Conservation (phyloP, 768 basidiomycete species). For the Cytidiella melzeri region DNA sequence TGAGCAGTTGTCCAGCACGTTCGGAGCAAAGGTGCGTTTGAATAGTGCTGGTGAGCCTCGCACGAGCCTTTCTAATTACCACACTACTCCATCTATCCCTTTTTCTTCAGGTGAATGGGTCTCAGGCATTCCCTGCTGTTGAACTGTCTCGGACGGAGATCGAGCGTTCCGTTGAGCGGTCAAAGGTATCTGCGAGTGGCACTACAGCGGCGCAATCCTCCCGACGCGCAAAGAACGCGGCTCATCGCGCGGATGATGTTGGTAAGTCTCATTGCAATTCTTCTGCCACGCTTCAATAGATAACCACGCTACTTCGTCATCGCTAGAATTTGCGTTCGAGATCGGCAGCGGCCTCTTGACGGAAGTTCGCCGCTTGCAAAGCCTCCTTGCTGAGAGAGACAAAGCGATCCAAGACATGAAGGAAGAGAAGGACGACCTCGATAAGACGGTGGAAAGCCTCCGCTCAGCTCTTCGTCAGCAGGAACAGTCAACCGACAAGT, state of each 20-base stretch:
- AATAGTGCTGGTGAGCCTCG: not conserved
- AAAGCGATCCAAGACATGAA: conserved; percentile 88
- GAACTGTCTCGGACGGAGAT: conserved; percentile 52
- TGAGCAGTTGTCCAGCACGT: conserved; percentile 62
- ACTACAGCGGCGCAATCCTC: conserved; percentile 79
- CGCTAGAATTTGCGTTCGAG: conserved; percentile 96
- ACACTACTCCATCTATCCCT: not conserved
- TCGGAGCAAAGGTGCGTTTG: conserved; percentile 55
- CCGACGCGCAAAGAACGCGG: conserved; percentile 85
- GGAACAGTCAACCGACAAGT: conserved; percentile 78
- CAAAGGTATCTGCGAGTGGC: conserved; percentile 48
- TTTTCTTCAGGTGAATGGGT: conserved; percentile 34
- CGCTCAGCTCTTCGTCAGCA: conserved; percentile 69
- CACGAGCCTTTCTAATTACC: not conserved
- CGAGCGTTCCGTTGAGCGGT: conserved; percentile 41
- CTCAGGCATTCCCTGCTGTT: conserved; percentile 28
- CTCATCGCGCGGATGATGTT: conserved; percentile 84
- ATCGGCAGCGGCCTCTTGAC: conserved; percentile 89
- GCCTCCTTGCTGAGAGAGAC: conserved; percentile 85
- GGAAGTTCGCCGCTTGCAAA: conserved; percentile 88
- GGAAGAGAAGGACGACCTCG: conserved; percentile 88
- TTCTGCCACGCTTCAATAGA: not conserved
- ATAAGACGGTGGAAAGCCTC: conserved; percentile 70
- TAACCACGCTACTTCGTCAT: conserved; percentile 19
- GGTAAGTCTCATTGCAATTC: conserved; percentile 43